phyloP scores from a whole-genome alignment of 495 filamentous ascomycete species.

The Pyrenula massariospora region DNA sequence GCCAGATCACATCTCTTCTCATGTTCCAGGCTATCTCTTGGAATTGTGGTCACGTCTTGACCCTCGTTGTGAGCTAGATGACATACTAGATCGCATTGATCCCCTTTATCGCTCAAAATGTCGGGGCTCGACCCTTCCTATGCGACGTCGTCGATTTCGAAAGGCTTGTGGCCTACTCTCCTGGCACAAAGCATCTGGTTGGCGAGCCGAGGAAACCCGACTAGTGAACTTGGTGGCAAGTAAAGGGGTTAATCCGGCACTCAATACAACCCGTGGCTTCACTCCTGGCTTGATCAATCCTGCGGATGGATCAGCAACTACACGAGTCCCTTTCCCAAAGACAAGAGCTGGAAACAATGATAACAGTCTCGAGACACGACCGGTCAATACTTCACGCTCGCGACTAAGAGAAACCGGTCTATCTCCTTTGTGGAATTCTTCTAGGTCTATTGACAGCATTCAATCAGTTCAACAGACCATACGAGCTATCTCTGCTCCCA shows the following conservation, averaged over 20 bases:
- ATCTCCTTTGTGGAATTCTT: no score
- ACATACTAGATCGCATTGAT: neutral
- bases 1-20: neutral
- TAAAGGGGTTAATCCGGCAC: neutral
- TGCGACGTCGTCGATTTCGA: neutral
- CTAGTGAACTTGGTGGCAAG: neutral
- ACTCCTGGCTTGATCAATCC: neutral
- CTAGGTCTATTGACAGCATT: no score
- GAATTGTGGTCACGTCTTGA: neutral
- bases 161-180: neutral
- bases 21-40: neutral
- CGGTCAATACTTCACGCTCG: no score
- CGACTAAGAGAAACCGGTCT: no score
- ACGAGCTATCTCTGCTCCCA: no score
- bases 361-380: no score
- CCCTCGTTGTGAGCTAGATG: neutral
- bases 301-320: neutral
- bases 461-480: no score
- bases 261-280: neutral
- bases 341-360: no score
- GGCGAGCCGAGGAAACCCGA: neutral
- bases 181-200: neutral
- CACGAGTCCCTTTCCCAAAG: neutral
- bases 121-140: neutral
- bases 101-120: neutral